Evolutionary conservation across 805 yeast genomes (phyloP), one percentile per base, ranked within the genome.

Genomic region (Vanderwaltozyma verrucispora): DNA sequence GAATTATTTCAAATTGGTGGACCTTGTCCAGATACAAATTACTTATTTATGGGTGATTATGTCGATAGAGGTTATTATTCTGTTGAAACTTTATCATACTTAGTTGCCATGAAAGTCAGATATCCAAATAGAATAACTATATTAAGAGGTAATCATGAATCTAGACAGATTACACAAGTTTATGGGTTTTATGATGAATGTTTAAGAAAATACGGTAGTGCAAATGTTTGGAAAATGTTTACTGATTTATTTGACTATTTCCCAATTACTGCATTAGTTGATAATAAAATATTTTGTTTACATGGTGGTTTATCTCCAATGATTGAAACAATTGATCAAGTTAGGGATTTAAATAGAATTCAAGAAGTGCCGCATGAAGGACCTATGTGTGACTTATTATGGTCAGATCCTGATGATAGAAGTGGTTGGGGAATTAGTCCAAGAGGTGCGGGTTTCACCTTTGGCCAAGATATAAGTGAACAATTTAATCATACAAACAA

Each of bases 371-470:
- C 96, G 27, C 96, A 86, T 56, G 95, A 87, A 59, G 96, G 95
- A 28, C 92, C 95, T 44, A 85, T 86, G 95, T 86, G 95, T 65
- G 96, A 86, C 60, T 69, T 86, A 52, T 68, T 86, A 47, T 86
- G 96, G 96, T 83, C 94, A 5, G 96, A 86, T 62, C 96, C 96
- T 24, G 96, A 86, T 61, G 95, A 87, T 62, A 71, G 95, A 56
- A 94, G 94, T 51, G 95, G 95, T 50, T 86, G 95, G 95, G 95
- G 95, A 42, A 83, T 87, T 49, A 80, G 92, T 53, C 94, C 95
- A 61, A 76, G 96, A 74, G 95, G 95, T 68, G 96, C 96, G 42
- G 96, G 95, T 60, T 87, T 81, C 77, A 83, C 95, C 53, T 86
- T 86, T 73, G 95, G 96, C 51, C 89, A 80, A 65, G 95, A 86